Conservation (phyloP, 495 filamentous ascomycete species). For the Trichoderma gamsii region DNA sequence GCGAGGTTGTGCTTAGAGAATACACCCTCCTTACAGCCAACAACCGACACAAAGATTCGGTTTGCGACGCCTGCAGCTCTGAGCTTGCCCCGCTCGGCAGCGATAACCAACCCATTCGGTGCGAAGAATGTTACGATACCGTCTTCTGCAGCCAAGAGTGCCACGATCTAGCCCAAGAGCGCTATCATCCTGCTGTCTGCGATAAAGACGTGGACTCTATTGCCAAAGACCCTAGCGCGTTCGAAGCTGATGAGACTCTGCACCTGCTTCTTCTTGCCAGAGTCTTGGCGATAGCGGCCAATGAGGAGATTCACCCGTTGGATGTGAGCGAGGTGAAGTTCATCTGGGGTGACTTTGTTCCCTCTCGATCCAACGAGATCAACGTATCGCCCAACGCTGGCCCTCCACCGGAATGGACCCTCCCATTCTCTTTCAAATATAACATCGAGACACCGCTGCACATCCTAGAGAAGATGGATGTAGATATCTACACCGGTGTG, state of each 20-base stretch:
- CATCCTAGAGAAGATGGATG: slow-evolving; percentile 82
- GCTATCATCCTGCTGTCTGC: slow-evolving; percentile 84
- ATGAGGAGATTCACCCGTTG: slow-evolving; percentile 76
- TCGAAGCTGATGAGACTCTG: slow-evolving; percentile 66
- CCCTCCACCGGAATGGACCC: slow-evolving; percentile 55
- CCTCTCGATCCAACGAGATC: slow-evolving; percentile 42
- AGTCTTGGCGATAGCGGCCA: slow-evolving; percentile 75
- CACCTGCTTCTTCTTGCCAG: slow-evolving; percentile 76
- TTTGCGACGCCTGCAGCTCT: slow-evolving; percentile 80
- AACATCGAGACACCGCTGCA: slow-evolving; percentile 80
- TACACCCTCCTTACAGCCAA: slow-evolving; percentile 76
- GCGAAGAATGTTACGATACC: slow-evolving; percentile 70
- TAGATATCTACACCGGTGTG: slow-evolving; percentile 69
- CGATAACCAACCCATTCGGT: slow-evolving; percentile 47
- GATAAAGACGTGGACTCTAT: slow-evolving; percentile 75
- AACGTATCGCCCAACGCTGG: slow-evolving; percentile 42
- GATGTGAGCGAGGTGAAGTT: slow-evolving; percentile 80
- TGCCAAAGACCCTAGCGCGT: slow-evolving; percentile 67
- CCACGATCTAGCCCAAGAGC: slow-evolving; percentile 58
- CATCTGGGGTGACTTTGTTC: slow-evolving; percentile 81
- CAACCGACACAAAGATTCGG: slow-evolving; percentile 68
- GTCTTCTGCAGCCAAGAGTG: slow-evolving; percentile 81
- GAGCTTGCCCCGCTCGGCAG: slow-evolving; percentile 58
- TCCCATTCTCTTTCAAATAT: slow-evolving; percentile 84
- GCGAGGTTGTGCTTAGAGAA: slow-evolving; percentile 73